Base-by-base conservation (phyloP, 2,329 filamentous ascomycete genomes). In the Colletotrichum horii region DNA sequence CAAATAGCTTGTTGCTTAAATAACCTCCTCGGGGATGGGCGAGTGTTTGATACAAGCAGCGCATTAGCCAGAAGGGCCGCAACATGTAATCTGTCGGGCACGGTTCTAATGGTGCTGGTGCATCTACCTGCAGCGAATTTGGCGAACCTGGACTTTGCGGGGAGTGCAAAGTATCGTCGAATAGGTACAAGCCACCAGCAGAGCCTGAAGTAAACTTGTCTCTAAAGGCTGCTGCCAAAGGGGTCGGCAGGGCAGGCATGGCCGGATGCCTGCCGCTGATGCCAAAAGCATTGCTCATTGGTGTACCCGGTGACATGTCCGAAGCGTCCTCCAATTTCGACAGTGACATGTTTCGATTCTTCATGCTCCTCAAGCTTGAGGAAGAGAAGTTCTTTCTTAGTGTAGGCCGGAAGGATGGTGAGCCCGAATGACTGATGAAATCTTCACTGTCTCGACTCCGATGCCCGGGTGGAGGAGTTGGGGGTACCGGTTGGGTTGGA, bases 11-110 rank as follows among this genome's bases (percentile, higher is more conserved):
- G 26, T 93, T 96, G 69, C 96, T 98, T 24, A 99, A 82, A 82
- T 98, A 99, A 19, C 96, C 97, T 48, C 97, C 97, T 28, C 95
- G 93, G 4, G 96, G 95, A 81, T 99, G 96, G 22, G 93, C 94
- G 60, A 99, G 92, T 0, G 96, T 98, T 83, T 98, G 95, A 82
- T 97, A 98, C 30, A 99, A 89, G 77, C 94, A 96, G 70, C 97
- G 93, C 95, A 99, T 98, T 60, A 99, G 89, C 97, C 97, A 99
- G 84, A 98, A 99, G 3, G 97, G 97, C 24, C 97, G 93, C n/a
- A 98, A 89, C 80, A 98, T 90, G 75, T 94, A 93, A 55, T 97
- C 95, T 43, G 94, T 95, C 1, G 97, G 97, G 82, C 97, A 99
- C 4, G 97, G 94, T 81, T 99, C 97, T 7, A 99, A 89, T 0